Evolutionary conservation across 2,329 filamentous ascomycete species (phyloP).

Genomic region (Bisporella sp.): DNA sequence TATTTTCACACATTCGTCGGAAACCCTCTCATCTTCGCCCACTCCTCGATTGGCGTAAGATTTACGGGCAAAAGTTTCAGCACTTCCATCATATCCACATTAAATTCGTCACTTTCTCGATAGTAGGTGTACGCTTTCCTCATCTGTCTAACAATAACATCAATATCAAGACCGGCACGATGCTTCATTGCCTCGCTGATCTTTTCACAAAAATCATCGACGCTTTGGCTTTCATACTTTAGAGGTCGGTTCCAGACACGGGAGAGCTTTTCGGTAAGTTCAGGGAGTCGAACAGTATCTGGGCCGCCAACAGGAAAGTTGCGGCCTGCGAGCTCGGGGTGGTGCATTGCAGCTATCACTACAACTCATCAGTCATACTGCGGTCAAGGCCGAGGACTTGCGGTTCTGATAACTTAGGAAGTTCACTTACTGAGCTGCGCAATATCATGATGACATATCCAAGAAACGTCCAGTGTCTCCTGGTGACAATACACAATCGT

Average conservation of each 20-base stretch:
- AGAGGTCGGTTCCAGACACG: neutral
- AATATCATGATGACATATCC: neutral
- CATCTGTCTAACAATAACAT: neutral
- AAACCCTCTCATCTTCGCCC: neutral
- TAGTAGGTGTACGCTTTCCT: neutral
- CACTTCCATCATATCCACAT: neutral
- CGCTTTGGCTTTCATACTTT: neutral
- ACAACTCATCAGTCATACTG: no score
- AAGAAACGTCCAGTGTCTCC: neutral
- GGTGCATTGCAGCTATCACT: neutral
- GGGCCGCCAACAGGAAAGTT: neutral
- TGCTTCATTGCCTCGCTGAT: neutral
- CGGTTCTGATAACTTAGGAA: no score
- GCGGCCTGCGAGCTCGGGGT: neutral
- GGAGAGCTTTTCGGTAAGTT: neutral
- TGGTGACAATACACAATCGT: neutral
- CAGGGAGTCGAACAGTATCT: neutral
- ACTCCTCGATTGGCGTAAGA: neutral
- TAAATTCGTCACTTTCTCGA: neutral
- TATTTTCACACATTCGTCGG: neutral
- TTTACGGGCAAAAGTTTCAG: neutral
- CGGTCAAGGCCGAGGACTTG: no score
- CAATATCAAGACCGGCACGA: neutral
- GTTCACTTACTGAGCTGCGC: neutral
- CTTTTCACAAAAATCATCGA: neutral